Base-by-base conservation (phyloP, 805 yeast species). In the Torulaspora gathmanii region DNA sequence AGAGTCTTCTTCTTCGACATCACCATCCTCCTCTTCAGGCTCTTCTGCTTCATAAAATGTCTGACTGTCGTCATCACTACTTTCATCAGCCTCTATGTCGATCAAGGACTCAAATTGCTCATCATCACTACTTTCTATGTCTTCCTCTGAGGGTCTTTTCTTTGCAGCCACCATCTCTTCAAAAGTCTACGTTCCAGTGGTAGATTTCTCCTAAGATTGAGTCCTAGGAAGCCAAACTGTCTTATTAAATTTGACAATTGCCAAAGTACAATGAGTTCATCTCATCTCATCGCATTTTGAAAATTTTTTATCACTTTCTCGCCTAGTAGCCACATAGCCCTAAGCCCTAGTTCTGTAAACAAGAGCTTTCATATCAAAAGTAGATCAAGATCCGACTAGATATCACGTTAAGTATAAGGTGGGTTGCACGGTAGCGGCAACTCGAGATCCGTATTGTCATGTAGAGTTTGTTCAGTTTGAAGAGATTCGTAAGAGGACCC, bases 31-130 rank as follows among this genome's bases (percentile, higher is more conserved):
- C 8, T 36, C 42, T 29, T 53, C 54, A 20, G 11, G 16, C 20
- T 39, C 42, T 30, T 82, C 88, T 4, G 75, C 82, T 50, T 82
- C 88, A 5, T 78, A 73, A 48, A 78, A 82, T 8, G 60, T 70
- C 2, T 66, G 73, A 15, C 37, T 44, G 26, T 54, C 56, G 34
- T 47, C 53, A 11, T 48, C 61, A 16, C 45, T 53, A 37, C 52
- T 45, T 16, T 50, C 55, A 29, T 49, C 52, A 23, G 55, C 59
- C 29, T 50, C 61, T 27, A 50, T 53, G 25, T 60, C 63, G 33
- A 61, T 53, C 34, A 55, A 43, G n/a, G 57, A 58, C 26, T 53
- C 54, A 33, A 45, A 40, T 34, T 53, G 56, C 20, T 57, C 54
- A 17, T 51, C 55, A 11, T 40, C 42, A 37, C 40, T 47, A 34